These are phyloP conservation scores for Arthrinium puccinioides DNA, from an alignment of 2,329 filamentous ascomycete species.

Conservation along the genomic window DNA sequence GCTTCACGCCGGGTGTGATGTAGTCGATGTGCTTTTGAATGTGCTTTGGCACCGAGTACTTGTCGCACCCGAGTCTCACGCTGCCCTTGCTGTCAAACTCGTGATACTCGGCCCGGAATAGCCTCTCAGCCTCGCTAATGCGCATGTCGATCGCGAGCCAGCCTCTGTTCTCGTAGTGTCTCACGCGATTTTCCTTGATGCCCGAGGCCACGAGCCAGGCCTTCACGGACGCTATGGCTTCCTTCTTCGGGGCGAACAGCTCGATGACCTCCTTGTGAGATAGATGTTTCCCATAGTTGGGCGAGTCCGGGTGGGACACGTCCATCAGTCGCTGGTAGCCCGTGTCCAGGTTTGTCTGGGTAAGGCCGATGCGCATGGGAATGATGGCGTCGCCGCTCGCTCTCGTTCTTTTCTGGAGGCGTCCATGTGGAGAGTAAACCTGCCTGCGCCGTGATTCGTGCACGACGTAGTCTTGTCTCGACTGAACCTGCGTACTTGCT, in stretches of 20 bases:
- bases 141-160: constrained; percentile 1
- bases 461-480: neutral
- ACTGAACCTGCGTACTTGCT: neutral
- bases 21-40: constrained; percentile 35
- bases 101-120: constrained; percentile 5
- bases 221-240: neutral
- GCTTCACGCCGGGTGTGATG: constrained; percentile 39
- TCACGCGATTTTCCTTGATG: neutral
- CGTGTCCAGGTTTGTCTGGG: constrained; percentile 2
- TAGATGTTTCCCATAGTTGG: constrained; percentile 5
- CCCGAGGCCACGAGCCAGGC: constrained; percentile 4
- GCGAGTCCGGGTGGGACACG: neutral
- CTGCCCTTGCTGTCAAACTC: constrained; percentile 3
- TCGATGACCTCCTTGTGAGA: constrained; percentile 1
- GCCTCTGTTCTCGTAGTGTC: neutral
- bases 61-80: neutral
- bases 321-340: neutral
- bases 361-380: constrained; percentile 2
- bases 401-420: neutral
- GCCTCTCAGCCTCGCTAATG: constrained; percentile 3
- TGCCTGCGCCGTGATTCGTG: neutral
- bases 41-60: constrained; percentile 2
- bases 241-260: constrained; percentile 5
- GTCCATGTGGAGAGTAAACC: neutral
- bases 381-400: neutral